Evolutionary conservation across 306 rosid genomes (phyloP).

Genomic region (Castanea mollissima): DNA sequence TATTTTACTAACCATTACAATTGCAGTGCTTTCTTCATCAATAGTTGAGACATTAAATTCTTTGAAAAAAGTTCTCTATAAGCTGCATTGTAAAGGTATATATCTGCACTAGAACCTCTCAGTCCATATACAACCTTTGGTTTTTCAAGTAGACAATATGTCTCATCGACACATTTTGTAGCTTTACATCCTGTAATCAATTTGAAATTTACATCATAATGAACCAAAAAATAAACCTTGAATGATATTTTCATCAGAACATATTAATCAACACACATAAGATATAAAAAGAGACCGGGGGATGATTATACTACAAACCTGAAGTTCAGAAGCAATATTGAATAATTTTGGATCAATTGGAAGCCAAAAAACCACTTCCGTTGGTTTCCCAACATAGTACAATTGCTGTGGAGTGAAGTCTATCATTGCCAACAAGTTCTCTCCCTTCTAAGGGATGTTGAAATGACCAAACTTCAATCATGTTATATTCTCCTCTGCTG

Average conservation of each 20-base stretch:
- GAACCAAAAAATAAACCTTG: background rate
- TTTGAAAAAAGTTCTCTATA: slow-evolving; percentile 13
- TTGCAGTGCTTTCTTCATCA: slow-evolving; percentile 21
- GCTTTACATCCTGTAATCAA: background rate
- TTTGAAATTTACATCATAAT: background rate
- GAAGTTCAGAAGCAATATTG: background rate
- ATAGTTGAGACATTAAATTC: slow-evolving; percentile 4
- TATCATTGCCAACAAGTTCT: slow-evolving; percentile 6
- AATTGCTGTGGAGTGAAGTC: slow-evolving; percentile 14
- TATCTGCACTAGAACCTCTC: slow-evolving; percentile 21
- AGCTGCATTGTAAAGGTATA: slow-evolving; percentile 19
- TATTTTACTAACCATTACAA: slow-evolving; percentile 4
- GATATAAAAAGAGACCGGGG: background rate
- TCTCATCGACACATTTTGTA: slow-evolving; percentile 5
- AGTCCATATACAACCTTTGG: slow-evolving; percentile 16
- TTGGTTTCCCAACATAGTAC: background rate
- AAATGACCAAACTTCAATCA: slow-evolving; percentile 18
- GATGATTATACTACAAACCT: background rate
- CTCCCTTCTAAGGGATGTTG: background rate
- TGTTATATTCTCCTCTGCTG: background rate
- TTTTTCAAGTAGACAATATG: slow-evolving; percentile 15
- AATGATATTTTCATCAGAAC: too few relatives aligned
- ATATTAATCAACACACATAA: background rate
- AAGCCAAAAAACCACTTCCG: slow-evolving; percentile 20
- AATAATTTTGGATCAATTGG: slow-evolving; percentile 12